Percentiles rank a stretch among this genome's conserved stretches.
Evolutionary conservation across 2,329 filamentous ascomycete species (phyloP).

Genomic region (Salinomyces thailandicus): DNA sequence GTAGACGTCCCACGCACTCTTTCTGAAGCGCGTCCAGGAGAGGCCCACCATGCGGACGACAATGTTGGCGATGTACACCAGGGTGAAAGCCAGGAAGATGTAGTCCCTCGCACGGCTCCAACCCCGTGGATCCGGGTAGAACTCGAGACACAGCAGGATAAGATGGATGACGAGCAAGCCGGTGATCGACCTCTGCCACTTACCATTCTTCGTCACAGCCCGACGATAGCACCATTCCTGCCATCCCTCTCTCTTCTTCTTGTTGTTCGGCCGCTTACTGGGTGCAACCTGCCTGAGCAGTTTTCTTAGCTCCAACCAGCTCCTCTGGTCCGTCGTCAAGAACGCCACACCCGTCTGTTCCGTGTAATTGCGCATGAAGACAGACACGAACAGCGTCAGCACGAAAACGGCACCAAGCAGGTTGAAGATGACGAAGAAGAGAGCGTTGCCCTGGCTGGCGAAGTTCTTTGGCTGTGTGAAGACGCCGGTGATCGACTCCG

Average conservation of each 20-base stretch:
- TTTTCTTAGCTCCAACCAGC: slow-evolving; percentile 92
- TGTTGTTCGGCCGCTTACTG: slow-evolving; percentile 79
- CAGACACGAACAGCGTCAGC: slow-evolving; percentile 91
- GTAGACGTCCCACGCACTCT: slow-evolving; percentile 92
- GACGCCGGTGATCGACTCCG: slow-evolving; percentile 68
- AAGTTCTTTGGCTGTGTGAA: slow-evolving; percentile 62
- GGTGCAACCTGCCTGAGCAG: slow-evolving; percentile 85
- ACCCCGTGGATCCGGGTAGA: slow-evolving; percentile 58
- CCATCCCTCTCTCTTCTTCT: slow-evolving; percentile 60
- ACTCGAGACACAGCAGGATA: slow-evolving; percentile 73
- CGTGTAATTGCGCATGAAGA: slow-evolving; percentile 99
- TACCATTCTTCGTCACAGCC: slow-evolving; percentile 85
- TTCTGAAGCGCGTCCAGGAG: slow-evolving; percentile 82
- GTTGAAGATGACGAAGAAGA: slow-evolving; percentile 96
- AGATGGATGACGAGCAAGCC: slow-evolving; percentile 71
- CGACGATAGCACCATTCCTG: slow-evolving; percentile 91
- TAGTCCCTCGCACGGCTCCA: slow-evolving; percentile 61
- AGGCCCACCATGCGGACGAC: slow-evolving; percentile 75
- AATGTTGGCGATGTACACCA: slow-evolving; percentile 76
- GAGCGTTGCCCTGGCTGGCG: slow-evolving; percentile 67
- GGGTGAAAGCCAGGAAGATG: slow-evolving; percentile 69
- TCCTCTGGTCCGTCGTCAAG: slow-evolving; percentile 87
- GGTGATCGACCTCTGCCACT: slow-evolving; percentile 80
- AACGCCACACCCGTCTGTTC: slow-evolving; percentile 97
- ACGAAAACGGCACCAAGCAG: slow-evolving; percentile 93